Evolutionary conservation across 1,284 basidiomycete genomes (phyloP), one percentile per base, ranked within the genome.

Genomic region (Polyporus tsugae): DNA sequence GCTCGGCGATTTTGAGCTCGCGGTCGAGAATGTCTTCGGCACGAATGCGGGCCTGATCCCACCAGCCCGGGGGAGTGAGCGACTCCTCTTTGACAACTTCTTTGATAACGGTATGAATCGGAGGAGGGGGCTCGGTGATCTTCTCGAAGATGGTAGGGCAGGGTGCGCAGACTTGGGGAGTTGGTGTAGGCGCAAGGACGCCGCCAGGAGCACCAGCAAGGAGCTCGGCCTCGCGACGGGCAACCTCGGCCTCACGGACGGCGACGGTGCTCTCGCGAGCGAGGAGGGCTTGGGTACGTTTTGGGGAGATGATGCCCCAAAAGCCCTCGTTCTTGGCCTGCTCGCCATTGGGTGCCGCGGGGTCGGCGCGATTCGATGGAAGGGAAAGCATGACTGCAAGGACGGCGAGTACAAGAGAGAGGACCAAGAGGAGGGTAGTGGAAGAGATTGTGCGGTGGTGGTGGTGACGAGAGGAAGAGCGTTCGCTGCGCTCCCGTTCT

Each of bases 341-440:
- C 17, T 67, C 67, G 5, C 85, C 84, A 0, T 82, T 78, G 49
- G 82, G 80, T 44, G 78, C 76, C 5, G 74, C 72, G 15, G 73
- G 61, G 35, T 75, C 68, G 38, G 70, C 72, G 60, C 78, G 77
- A 55, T 82, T 81, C 2, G 89, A 87, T 1, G 93, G 93, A 9
- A 95, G 84, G 2, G 93, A 94, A 19, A 95, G 87, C 92, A 95
- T 94, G 74, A 95, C 89, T 2, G 93, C 92, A 33, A 95, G 85
- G 35, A 94, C 91, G 33, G 92, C 93, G 22, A 95, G 84, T 62
- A 95, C 88, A 58, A 95, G 89, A 17, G 93, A 94, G 63, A 95
- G 86, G 60, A 94, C 91, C 49, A 95, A 89, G 66, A 95, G 87
- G 58, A 95, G 88, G 10, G 93, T 95, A 0, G 93, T 95, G n/a